Evolutionary conservation across 306 rosid species (phyloP), one percentile per base, ranked within the genome.

Genomic region (Malus orientalis): DNA sequence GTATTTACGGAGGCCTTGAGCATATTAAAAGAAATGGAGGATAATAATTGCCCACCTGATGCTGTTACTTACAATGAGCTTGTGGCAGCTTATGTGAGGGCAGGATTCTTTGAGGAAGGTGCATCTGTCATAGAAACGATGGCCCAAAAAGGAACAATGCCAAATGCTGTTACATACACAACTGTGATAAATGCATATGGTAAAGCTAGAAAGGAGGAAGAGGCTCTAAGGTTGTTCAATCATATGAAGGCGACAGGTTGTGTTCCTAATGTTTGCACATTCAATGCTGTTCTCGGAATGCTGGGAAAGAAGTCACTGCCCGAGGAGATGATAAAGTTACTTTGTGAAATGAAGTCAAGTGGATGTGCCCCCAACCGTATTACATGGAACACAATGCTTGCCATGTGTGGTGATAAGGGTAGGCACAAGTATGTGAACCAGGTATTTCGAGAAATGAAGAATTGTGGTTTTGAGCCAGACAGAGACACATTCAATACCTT

Each of bases 311-410:
- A 79, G 82, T 83, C 80, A 4, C 84, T 86, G 75, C 75, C 87
- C 2, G 88, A 90, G 74, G 97, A 92, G 69, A 89, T 96, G 97
- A 87, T 91, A 62, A 83, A 79, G 75, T 40, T 92, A 71, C 87
- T 92, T 8, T 27, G 87, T 77, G 99, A 96, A 73, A 96, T 96
- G 99, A 92, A 90, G 75, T 81, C 54, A 60, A 84, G 79, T 79
- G 97, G 97, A 25, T 92, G 97, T 83, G 86, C 91, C 49, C 99
- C 99, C 30, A 85, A 91, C 78, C 93, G 88, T 8, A 77, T 87
- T 40, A 96, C 97, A 0, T 96, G 99, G 99, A 96, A 96, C 80
- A 88, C 97, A 16, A 84, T 96, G 92, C 93, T 96, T 60, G 98
- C 96, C 73, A 86, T 96, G 73, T 92, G 97, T 67, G 90, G 98